A percentile compares a stretch with the other conserved stretches of the same genome.
phyloP scores from a whole-genome alignment of 768 basidiomycete species.

The Lyophyllum shimeji region DNA sequence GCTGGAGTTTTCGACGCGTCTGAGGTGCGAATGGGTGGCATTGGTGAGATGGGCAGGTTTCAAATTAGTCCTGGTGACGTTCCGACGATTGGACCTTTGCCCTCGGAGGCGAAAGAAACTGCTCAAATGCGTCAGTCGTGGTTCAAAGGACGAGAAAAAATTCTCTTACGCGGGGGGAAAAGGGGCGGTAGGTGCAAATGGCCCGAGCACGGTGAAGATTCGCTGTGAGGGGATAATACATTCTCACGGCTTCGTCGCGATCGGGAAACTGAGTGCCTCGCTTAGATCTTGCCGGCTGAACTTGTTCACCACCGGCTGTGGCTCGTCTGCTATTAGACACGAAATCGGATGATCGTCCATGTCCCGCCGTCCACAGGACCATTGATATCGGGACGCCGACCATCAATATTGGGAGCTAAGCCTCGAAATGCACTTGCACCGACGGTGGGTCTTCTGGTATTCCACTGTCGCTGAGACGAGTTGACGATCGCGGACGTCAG shows the following conservation, averaged over 20 bases:
- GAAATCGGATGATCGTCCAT: neutral
- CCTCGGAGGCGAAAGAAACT: neutral
- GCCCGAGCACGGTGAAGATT: too few relatives aligned
- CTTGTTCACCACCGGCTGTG: neutral
- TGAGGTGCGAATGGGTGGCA: conserved; percentile 8
- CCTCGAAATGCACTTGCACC: too few relatives aligned
- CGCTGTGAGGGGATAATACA: neutral
- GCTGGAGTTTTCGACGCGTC: neutral
- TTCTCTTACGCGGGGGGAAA: neutral
- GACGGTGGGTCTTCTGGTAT: too few relatives aligned
- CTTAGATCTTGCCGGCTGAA: neutral
- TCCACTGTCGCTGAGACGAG: too few relatives aligned
- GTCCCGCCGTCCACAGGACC: neutral
- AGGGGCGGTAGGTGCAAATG: neutral
- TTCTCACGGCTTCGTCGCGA: conserved; percentile 1
- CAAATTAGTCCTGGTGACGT: too few relatives aligned
- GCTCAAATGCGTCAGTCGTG: neutral
- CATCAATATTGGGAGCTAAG: neutral
- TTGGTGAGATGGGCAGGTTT: neutral
- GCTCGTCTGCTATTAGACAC: neutral
- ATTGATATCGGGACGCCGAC: neutral
- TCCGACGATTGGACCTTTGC: too few relatives aligned
- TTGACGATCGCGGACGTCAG: too few relatives aligned
- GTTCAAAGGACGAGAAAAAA: neutral
- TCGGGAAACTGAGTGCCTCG: neutral